These are phyloP conservation scores for Botrytis deweyae DNA, from an alignment of 2,329 filamentous ascomycete genomes.

Conservation along the genomic window DNA sequence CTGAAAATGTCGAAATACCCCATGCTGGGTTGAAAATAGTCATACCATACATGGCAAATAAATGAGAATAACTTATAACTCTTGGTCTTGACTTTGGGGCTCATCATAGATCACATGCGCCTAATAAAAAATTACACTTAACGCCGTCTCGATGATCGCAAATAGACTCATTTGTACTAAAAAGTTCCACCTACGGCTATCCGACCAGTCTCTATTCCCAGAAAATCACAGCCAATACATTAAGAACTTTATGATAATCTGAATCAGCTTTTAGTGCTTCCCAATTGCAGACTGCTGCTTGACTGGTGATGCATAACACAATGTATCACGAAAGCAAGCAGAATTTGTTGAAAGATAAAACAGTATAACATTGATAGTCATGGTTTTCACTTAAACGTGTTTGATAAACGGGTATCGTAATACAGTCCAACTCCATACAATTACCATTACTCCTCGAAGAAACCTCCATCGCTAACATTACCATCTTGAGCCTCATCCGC, in stretches of 20 bases:
- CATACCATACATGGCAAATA: not conserved
- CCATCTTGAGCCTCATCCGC: slow-evolving; percentile 39
- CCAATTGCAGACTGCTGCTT: slow-evolving; percentile 10
- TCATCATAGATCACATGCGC: not conserved
- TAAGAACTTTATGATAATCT: not conserved
- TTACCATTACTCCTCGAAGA: slow-evolving; percentile 49
- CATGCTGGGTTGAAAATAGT: too few species aligned
- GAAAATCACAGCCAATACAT: too few species aligned
- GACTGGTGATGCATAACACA: not conserved
- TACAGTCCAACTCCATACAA: slow-evolving; percentile 18
- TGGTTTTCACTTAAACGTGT: slow-evolving; percentile 9
- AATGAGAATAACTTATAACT: not conserved
- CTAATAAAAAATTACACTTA: not conserved
- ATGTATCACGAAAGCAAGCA: not conserved
- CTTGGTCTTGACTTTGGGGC: not conserved
- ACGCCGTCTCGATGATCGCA: not conserved
- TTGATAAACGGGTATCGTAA: slow-evolving; percentile 22
- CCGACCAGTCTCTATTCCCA: not conserved
- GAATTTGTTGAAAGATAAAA: not conserved
- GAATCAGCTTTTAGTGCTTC: not conserved
- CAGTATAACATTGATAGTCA: not conserved
- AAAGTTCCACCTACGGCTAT: not conserved
- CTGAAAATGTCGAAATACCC: too few species aligned
- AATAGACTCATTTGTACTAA: not conserved
- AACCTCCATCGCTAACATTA: slow-evolving; percentile 55